These are phyloP conservation scores for Ophiosphaerella narmari DNA, from an alignment of 2,329 filamentous ascomycete species.

Conservation along the genomic window DNA sequence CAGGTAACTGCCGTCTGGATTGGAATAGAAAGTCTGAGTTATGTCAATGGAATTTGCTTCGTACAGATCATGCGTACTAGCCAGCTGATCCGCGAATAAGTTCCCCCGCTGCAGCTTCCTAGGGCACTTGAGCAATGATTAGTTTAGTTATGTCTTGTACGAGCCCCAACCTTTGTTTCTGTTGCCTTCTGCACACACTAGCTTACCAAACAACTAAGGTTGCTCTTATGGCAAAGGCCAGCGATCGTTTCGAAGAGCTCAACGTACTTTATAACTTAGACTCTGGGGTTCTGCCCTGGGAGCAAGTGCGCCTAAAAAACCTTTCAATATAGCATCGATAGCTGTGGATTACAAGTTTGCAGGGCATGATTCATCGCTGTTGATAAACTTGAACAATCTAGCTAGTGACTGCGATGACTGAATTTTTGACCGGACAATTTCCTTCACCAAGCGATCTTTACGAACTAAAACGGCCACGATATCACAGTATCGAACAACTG, in stretches of 20 bases:
- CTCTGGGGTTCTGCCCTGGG: background rate
- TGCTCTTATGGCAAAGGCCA: background rate
- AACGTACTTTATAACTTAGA: too few species aligned
- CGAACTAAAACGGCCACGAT: constrained; percentile 17
- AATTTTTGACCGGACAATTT: background rate
- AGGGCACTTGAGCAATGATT: background rate
- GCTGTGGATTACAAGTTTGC: background rate
- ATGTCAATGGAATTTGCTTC: background rate
- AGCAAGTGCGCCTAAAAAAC: background rate
- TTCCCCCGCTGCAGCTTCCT: background rate
- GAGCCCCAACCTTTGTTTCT: background rate
- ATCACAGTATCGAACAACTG: constrained; percentile 34
- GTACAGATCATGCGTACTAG: background rate
- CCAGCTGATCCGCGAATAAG: background rate
- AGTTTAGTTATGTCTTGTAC: background rate
- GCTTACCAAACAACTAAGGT: background rate
- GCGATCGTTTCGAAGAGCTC: background rate
- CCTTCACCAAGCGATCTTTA: background rate
- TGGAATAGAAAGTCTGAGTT: background rate
- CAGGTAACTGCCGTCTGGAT: background rate
- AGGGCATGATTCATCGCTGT: background rate
- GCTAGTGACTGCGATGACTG: background rate
- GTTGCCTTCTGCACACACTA: background rate
- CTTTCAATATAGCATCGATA: background rate
- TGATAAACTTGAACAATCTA: background rate